Evolutionary conservation across 495 filamentous ascomycete genomes (phyloP).

Genomic region (Aspergillus homomorphus): DNA sequence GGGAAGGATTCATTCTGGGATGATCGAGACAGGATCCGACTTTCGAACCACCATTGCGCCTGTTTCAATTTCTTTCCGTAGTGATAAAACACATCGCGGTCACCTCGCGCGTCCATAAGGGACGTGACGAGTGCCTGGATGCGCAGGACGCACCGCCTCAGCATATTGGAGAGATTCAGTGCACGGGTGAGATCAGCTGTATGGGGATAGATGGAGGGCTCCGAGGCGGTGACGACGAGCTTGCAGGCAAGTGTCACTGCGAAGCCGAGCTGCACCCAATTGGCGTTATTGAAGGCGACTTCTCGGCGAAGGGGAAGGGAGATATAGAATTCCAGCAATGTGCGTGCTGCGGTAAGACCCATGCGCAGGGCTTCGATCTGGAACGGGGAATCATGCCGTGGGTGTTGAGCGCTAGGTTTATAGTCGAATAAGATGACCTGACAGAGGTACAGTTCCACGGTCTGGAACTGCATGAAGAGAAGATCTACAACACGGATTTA

Average conservation of each 20-base stretch:
- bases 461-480: constrained; percentile 8
- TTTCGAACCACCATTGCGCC: constrained; percentile 13
- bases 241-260: constrained; percentile 9
- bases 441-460: constrained; percentile 10
- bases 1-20: background rate
- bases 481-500: background rate
- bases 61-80: constrained; percentile 9
- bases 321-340: constrained; percentile 3
- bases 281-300: constrained; percentile 7
- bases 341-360: constrained; percentile 2
- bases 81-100: constrained; percentile 11
- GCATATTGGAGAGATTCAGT: constrained; percentile 6
- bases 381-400: background rate
- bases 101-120: constrained; percentile 4
- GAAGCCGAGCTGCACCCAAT: constrained; percentile 10
- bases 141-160: constrained; percentile 5
- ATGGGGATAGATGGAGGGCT: background rate
- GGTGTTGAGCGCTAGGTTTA: background rate
- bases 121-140: constrained; percentile 9
- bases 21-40: background rate
- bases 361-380: constrained; percentile 9
- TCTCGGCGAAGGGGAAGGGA: constrained; percentile 4
- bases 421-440: constrained; percentile 10
- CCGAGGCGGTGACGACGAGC: constrained; percentile 2
- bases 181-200: background rate